Evolutionary conservation across 345 rosid species (phyloP).

Genomic region (Pseudoturritis turrita): DNA sequence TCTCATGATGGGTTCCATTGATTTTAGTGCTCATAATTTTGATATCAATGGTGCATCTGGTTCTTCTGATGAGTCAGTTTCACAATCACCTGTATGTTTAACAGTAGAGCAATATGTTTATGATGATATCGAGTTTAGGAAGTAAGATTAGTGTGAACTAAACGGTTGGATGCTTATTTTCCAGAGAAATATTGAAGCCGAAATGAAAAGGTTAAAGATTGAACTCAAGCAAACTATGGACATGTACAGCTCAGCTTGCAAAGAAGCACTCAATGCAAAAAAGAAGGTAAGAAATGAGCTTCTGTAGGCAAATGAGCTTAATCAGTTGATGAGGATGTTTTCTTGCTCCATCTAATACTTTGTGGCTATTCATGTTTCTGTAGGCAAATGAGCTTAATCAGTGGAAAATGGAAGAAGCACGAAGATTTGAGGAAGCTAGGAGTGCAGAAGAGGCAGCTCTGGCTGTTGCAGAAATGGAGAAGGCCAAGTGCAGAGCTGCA

Average conservation of each 20-base stretch:
- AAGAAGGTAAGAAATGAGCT: conserved; percentile 51
- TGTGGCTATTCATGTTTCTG: background rate
- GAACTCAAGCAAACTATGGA: conserved; percentile 93
- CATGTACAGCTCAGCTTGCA: conserved; percentile 85
- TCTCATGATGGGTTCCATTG: conserved; percentile 36
- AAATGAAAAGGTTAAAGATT: conserved; percentile 81
- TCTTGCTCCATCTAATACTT: conserved; percentile 2
- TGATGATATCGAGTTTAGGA: background rate
- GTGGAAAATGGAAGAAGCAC: conserved; percentile 68
- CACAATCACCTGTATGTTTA: conserved; percentile 38
- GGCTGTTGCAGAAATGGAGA: conserved; percentile 76
- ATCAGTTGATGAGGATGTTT: background rate
- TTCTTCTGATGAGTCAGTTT: conserved; percentile 32
- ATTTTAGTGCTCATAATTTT: conserved; percentile 28
- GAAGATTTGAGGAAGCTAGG: conserved; percentile 65
- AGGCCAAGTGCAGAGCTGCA: conserved; percentile 80
- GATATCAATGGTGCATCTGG: conserved; percentile 23
- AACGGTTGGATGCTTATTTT: conserved; percentile 9
- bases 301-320: no score
- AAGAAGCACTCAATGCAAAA: conserved; percentile 79
- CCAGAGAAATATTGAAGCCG: conserved; percentile 70
- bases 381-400: conserved; percentile 72
- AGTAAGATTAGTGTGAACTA: background rate
- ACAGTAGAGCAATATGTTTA: background rate
- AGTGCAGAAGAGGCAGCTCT: conserved; percentile 73